Percentiles rank a stretch among this genome's conserved stretches.
Evolutionary conservation across 345 rosid species (phyloP).

Genomic region (Melaleuca alternifolia): DNA sequence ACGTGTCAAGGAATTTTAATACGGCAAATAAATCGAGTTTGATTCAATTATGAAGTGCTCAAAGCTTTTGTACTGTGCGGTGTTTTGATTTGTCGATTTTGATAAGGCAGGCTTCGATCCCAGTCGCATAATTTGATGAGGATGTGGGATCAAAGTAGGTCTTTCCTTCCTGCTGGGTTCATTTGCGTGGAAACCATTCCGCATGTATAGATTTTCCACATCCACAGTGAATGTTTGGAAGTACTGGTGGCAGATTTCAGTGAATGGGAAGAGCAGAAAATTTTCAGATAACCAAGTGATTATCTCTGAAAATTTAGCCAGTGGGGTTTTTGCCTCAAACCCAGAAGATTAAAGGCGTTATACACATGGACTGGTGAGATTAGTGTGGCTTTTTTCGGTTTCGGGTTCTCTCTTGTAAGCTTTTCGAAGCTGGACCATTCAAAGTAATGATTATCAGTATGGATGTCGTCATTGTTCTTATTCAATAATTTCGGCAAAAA

Average conservation of each 20-base stretch:
- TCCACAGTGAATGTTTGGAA: background rate
- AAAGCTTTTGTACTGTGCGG: background rate
- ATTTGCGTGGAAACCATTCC: background rate
- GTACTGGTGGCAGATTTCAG: background rate
- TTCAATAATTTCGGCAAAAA: background rate
- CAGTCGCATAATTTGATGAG: background rate
- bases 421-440: background rate
- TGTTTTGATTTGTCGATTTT: background rate
- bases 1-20: background rate
- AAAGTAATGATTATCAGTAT: background rate
- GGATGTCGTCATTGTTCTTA: background rate
- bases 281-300: background rate
- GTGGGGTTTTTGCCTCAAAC: background rate
- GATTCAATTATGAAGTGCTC: background rate
- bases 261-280: background rate
- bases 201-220: background rate
- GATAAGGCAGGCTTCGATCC: background rate
- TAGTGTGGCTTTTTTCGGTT: background rate
- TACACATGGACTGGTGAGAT: background rate
- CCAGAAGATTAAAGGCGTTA: background rate
- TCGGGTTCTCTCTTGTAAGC: background rate
- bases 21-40: background rate
- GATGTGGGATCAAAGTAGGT: background rate
- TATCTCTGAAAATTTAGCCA: background rate
- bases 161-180: background rate